Conservation (phyloP, 1,139 yeast genomes). For the Pneumocystis oryctolagi region DNA sequence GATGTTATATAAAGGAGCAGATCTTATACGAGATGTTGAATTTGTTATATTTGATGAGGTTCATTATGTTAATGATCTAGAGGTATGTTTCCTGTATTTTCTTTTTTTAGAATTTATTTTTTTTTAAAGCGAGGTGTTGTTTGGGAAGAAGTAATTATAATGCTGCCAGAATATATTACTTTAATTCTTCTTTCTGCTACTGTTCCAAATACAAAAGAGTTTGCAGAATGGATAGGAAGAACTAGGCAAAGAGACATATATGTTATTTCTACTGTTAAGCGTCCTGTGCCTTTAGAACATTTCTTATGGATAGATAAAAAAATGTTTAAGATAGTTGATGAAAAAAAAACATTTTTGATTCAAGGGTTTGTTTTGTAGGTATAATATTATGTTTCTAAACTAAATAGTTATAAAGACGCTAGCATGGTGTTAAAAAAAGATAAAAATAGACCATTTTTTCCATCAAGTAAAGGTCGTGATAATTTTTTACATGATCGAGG, state of each 20-base stretch:
- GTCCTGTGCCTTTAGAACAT: conserved; percentile 90
- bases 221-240: conserved; percentile 97
- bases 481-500: conserved; percentile 21
- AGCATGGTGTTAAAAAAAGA: conserved; percentile 14
- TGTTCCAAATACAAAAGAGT: conserved; percentile 92
- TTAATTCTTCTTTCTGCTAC: conserved; percentile 85
- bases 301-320: conserved; percentile 62
- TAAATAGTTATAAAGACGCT: conserved; percentile 15
- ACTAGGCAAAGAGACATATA: conserved; percentile 91
- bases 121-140: conserved; percentile 65
- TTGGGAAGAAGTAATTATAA: conserved; percentile 96
- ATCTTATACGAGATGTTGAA: conserved; percentile 87
- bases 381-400: not conserved
- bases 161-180: conserved; percentile 91
- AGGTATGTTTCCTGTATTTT: conserved; percentile 19
- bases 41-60: conserved; percentile 96
- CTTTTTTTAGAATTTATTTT: not conserved
- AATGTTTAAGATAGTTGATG: conserved; percentile 57
- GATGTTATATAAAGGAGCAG: conserved; percentile 94
- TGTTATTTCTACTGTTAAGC: conserved; percentile 85
- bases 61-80: conserved; percentile 91
- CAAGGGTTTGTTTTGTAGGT: conserved; percentile 24
- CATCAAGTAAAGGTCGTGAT: conserved; percentile 15
- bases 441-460: conserved; percentile 8
- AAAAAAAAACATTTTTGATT: conserved; percentile 53